Base-by-base conservation (phyloP, 768 basidiomycete species). In the Sutorius australiensis region DNA sequence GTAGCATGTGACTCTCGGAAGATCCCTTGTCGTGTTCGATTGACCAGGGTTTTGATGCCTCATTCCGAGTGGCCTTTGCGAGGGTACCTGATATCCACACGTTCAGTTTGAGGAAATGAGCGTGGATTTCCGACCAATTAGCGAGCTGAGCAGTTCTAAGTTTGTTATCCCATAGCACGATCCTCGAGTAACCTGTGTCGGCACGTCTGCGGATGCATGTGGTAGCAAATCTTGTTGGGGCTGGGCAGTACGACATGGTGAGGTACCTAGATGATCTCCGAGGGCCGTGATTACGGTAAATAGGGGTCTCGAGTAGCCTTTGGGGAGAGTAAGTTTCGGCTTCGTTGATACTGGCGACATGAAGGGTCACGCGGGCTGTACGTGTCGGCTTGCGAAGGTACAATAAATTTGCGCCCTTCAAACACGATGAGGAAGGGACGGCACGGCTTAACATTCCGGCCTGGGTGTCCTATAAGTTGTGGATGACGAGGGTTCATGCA, bases 111-210 rank as follows among this genome's bases (percentile, higher is more conserved):
- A 83, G 70, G 4, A 74, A 66, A 17, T 77, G 72, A 1, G 79
- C 82, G 62, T 83, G 85, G 8, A 66, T 67, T 61, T 84, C 80
- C 3, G 83, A 67, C 78, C 79, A 84, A 57, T 81, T 78, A 5
- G 77, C 81, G n/a, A 83, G 70, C 75, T 79, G 34, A 21, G 45
- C 9, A 16, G 14, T 5, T 44, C n/a, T 24, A 12, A 27, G 27
- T 2, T 34, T 19, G 17, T 33, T 12, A 30, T 46, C 50, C 30
- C 45, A 33, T 7, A 50, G 4, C 16, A 31, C 2, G n/a, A 21
- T 17, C 19, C 46, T 24, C 14, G 9, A 37, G 49, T 31, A 39
- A 73, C 72, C 69, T 82, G 66, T n/a, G 78, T 76, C 3, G 80
- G 76, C 3, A 75, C 71, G 51, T 71, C 77, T 11, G 74, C 68